phyloP scores from a whole-genome alignment of 225 moss, liverwort and hornwort species.

The Rhytidiadelphus loreus region DNA sequence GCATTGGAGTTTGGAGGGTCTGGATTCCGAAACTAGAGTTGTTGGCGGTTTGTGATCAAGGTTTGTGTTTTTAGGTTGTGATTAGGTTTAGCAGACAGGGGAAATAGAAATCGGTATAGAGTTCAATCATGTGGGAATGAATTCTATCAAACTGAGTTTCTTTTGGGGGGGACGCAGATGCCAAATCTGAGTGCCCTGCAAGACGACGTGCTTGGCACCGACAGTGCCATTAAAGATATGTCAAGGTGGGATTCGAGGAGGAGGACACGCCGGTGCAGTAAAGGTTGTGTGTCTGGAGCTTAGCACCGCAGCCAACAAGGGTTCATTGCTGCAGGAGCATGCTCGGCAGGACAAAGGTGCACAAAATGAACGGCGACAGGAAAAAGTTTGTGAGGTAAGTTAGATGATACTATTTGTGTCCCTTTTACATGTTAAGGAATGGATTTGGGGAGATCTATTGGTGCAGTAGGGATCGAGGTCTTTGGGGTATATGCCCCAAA shows the following conservation, averaged over 20 bases:
- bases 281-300: neutral
- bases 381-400: conserved; percentile 13
- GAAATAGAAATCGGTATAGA: no score
- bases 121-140: neutral
- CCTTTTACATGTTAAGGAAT: neutral
- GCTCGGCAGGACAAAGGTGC: conserved; percentile 6
- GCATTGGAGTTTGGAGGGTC: neutral
- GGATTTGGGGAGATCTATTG: neutral
- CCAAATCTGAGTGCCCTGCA: neutral
- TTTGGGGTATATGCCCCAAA: neutral
- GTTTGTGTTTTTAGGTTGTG: neutral
- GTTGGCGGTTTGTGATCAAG: neutral
- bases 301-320: neutral
- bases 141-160: neutral
- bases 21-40: neutral
- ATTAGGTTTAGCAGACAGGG: neutral
- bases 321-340: neutral
- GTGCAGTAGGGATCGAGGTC: neutral
- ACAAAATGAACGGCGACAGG: conserved; percentile 3
- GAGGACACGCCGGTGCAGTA: neutral
- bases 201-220: neutral
- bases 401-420: neutral
- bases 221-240: neutral
- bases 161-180: neutral
- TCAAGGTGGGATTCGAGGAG: neutral